Evolutionary conservation across 179 eudicot genomes (phyloP).

Genomic region (Carnegiea gigantea): DNA sequence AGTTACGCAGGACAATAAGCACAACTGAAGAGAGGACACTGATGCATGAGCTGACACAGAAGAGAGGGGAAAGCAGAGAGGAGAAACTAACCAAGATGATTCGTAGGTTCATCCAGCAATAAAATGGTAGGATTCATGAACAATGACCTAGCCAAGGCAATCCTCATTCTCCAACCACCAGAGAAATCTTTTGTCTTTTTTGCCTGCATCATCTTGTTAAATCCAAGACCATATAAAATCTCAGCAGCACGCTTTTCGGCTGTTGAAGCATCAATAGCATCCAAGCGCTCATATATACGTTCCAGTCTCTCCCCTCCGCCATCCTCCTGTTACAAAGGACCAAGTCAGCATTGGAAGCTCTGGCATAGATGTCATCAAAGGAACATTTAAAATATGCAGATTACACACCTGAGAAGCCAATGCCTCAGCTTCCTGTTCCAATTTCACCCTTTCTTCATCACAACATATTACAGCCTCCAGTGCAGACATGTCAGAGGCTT

Average conservation of each 20-base stretch:
- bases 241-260: conserved; percentile 99
- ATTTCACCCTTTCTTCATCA: no score
- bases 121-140: conserved; percentile 94
- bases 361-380: conserved; percentile 46
- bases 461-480: no score
- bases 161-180: conserved; percentile 99
- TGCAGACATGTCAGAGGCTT: no score
- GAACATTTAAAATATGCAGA: no score
- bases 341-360: not conserved
- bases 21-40: no score
- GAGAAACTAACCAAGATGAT: conserved; percentile 77
- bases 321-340: conserved; percentile 57
- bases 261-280: conserved; percentile 86
- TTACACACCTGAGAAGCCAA: no score
- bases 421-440: no score
- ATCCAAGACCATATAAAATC: conserved; percentile 90
- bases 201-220: conserved; percentile 80
- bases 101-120: conserved; percentile 93
- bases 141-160: conserved; percentile 88
- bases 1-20: not conserved
- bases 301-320: conserved; percentile 94
- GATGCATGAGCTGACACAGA: not conserved
- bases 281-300: conserved; percentile 89
- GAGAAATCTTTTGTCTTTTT: conserved; percentile 93
- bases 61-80: not conserved